phyloP scores from a whole-genome alignment of 305 asterid genomes.

The Striga hermonthica region DNA sequence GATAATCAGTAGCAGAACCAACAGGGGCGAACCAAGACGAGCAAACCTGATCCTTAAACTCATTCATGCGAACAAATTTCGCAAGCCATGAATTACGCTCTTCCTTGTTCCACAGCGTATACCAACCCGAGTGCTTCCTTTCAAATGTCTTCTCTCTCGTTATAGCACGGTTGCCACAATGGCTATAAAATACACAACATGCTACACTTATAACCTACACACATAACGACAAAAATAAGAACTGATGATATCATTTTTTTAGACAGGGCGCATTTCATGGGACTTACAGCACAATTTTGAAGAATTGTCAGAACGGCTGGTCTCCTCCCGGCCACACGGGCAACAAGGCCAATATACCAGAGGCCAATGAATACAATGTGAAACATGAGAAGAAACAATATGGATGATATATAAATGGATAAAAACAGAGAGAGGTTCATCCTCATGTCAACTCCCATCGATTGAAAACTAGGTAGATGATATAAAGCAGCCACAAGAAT shows the following conservation, averaged over 20 bases:
- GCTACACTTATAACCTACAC: constrained; percentile 99
- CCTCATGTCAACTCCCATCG: constrained; percentile 98
- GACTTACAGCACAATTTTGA: constrained; percentile 95
- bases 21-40: constrained; percentile 99
- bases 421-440: constrained; percentile 93
- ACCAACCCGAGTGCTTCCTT: constrained; percentile 67
- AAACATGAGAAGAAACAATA: constrained; percentile 86
- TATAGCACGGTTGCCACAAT: constrained; percentile 93
- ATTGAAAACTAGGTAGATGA: constrained; percentile 98
- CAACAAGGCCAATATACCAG: constrained; percentile 94
- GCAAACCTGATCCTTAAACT: constrained; percentile 89
- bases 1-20: constrained; percentile 97
- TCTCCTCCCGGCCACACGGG: constrained; percentile 94
- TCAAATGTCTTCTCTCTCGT: constrained; percentile 65
- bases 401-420: constrained; percentile 77
- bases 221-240: constrained; percentile 46
- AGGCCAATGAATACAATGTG: constrained; percentile 84
- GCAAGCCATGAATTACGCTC: constrained; percentile 81
- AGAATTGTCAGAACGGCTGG: constrained; percentile 80
- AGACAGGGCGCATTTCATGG: constrained; percentile 29
- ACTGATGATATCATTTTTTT: constrained; percentile 9
- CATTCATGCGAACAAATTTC: constrained; percentile 75
- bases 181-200: constrained; percentile 99
- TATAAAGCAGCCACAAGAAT: constrained; percentile 87
- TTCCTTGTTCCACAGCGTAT: constrained; percentile 73